phyloP scores from a whole-genome alignment of 805 yeast species.

The Saturnispora halmiae region DNA sequence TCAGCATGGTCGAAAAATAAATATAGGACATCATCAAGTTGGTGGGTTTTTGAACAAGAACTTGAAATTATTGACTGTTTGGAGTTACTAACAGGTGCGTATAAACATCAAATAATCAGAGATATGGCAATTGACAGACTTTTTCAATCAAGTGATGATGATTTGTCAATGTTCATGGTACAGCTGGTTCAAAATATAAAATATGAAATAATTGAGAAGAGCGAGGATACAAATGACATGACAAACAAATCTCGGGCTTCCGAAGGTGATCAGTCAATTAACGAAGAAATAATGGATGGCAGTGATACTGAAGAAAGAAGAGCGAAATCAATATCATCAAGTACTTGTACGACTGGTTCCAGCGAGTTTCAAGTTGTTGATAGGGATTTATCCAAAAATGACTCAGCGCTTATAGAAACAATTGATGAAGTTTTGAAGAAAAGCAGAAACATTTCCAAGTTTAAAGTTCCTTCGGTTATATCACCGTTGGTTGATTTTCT shows the following conservation, averaged over 20 bases:
- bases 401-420: constrained; percentile 15
- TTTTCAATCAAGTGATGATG: constrained; percentile 68
- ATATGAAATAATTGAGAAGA: constrained; percentile 44
- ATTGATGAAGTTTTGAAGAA: constrained; percentile 17
- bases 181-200: constrained; percentile 89
- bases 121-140: constrained; percentile 83
- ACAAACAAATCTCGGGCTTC: background rate
- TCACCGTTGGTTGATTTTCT: constrained; percentile 71
- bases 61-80: constrained; percentile 36
- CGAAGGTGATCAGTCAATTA: constrained; percentile 11
- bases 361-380: constrained; percentile 29
- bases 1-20: constrained; percentile 1
- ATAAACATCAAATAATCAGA: constrained; percentile 63
- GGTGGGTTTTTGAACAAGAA: constrained; percentile 27
- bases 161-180: constrained; percentile 68
- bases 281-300: constrained; percentile 12
- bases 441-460: constrained; percentile 12
- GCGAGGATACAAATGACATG: constrained; percentile 3
- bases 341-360: constrained; percentile 20
- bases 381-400: constrained; percentile 17
- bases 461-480: constrained; percentile 17
- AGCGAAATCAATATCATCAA: constrained; percentile 4
- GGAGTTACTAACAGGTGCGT: constrained; percentile 74
- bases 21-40: constrained; percentile 3
- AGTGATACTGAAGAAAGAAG: constrained; percentile 10